Evolutionary conservation across 306 rosid genomes (phyloP), one percentile per base, ranked within the genome.

Genomic region (Lotus japonicus): DNA sequence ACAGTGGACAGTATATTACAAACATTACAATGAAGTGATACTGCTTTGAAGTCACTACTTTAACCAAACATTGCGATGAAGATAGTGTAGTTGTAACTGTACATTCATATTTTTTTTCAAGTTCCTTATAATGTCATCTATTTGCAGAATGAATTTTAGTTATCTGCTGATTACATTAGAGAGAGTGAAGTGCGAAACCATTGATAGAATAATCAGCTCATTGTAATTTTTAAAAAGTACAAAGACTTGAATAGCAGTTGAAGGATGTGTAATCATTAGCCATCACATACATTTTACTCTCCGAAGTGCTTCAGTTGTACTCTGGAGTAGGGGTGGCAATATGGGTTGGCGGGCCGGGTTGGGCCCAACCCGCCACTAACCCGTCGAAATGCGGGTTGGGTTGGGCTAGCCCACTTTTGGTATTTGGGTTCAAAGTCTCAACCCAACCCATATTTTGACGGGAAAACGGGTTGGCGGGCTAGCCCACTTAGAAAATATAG

Each of bases 111-210:
- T 44, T 28, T 31, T 54, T 9, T 18, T 35, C 14, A 16, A 28
- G 35, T 57, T 45, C 14, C 48, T 28, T 45, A 31, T 39, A 55
- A n/a, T 23, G 9, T 49, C 36, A 44, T 68, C n/a, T 48, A 75
- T 59, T 26, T 49, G 58, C 23, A 11, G n/a, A 16, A 23, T 46
- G 57, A 50, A 75, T 75, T 59, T 49, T 48, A 26, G 26, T 6
- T 54, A 21, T 51, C 57, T 44, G 7, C 63, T 15, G 9, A 46
- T 21, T 70, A 31, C 61, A 21, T 14, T 51, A 41, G 46, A 2
- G 26, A 43, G n/a, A 77, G 26, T 54, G 41, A 53, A 77, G 59
- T 77, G 67, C 8, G 10, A 53, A 70, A 55, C 26, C 21, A 17
- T 68, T 28, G 35, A 43, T 50, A 70, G 13, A 35, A 66, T 45